Evolutionary conservation across 1,284 basidiomycete genomes (phyloP).

Genomic region (Anthracocystis panici-leucophaei): DNA sequence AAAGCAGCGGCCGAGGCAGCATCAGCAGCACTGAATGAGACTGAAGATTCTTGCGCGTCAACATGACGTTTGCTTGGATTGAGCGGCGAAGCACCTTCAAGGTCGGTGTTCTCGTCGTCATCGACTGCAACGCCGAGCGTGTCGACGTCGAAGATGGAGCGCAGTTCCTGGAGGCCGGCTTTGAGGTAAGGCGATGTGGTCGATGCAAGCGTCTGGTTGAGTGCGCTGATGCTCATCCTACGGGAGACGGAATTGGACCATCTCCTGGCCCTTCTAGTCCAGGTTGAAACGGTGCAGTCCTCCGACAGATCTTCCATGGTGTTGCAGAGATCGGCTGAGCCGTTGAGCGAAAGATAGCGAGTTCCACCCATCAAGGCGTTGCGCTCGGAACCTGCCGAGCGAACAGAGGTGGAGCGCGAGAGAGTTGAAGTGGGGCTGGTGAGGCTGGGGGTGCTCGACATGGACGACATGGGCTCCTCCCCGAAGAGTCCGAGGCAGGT

Average conservation of each 20-base stretch:
- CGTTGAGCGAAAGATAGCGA: constrained; percentile 31
- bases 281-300: constrained; percentile 15
- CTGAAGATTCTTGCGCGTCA: constrained; percentile 8
- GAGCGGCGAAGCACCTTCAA: constrained; percentile 32
- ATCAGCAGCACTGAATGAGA: background rate
- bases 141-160: constrained; percentile 61
- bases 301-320: constrained; percentile 11
- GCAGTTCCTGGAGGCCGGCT: constrained; percentile 57
- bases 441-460: constrained; percentile 44
- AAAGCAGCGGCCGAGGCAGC: constrained; percentile 6
- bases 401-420: constrained; percentile 42
- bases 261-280: constrained; percentile 33
- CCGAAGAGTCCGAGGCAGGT: background rate
- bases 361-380: constrained; percentile 13
- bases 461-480: constrained; percentile 20
- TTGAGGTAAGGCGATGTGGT: constrained; percentile 53
- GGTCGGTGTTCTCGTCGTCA: constrained; percentile 20
- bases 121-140: constrained; percentile 30
- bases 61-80: background rate
- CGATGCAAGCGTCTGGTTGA: constrained; percentile 43
- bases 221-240: constrained; percentile 40
- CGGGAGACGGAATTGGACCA: constrained; percentile 48
- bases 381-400: constrained; percentile 29
- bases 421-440: constrained; percentile 32
- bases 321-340: constrained; percentile 26